Percentiles rank a stretch among this genome's conserved stretches.
phyloP scores from a whole-genome alignment of 495 filamentous ascomycete species.

The Aspergillus coremiiformis region DNA sequence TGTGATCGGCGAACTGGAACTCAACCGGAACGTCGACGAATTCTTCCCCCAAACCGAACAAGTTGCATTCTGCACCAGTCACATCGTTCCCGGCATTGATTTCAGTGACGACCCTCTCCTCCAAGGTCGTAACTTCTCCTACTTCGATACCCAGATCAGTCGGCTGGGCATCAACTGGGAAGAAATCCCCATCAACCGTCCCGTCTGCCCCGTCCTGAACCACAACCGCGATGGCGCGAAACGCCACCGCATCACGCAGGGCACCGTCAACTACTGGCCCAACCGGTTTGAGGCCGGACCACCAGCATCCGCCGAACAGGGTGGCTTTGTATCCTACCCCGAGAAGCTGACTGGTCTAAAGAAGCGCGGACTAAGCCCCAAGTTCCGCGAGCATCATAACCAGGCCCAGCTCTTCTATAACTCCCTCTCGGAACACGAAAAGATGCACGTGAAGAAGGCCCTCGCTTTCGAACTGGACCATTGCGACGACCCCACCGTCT shows the following conservation, averaged over 20 bases:
- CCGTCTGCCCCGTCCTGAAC: slow-evolving; percentile 56
- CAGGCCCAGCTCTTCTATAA: slow-evolving; percentile 68
- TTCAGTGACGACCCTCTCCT: slow-evolving; percentile 81
- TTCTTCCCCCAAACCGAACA: slow-evolving; percentile 79
- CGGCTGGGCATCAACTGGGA: slow-evolving; percentile 81
- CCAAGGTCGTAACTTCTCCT: slow-evolving; percentile 80
- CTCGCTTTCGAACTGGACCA: slow-evolving; percentile 82
- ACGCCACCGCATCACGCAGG: slow-evolving; percentile 50
- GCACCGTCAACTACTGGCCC: slow-evolving; percentile 84
- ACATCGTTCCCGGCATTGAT: slow-evolving; percentile 80
- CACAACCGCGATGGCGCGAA: slow-evolving; percentile 40
- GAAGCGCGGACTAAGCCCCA: slow-evolving; percentile 57
- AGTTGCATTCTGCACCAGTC: slow-evolving; percentile 77
- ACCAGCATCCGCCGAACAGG: slow-evolving; percentile 51
- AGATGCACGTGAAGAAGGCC: slow-evolving; percentile 60
- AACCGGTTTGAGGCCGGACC: slow-evolving; percentile 64
- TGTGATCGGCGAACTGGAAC: slow-evolving; percentile 72
- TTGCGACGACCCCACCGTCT: slow-evolving; percentile 80
- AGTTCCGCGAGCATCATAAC: slow-evolving; percentile 75
- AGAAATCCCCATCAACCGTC: slow-evolving; percentile 76
- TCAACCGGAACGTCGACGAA: slow-evolving; percentile 80
- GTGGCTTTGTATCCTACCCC: slow-evolving; percentile 63
- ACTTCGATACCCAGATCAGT: slow-evolving; percentile 78
- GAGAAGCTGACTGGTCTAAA: slow-evolving; percentile 63
- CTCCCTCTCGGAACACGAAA: slow-evolving; percentile 63